A percentile compares a stretch with the other conserved stretches of the same genome.
These are phyloP conservation scores for Magnolia changhungtana DNA, from an alignment of 164 flowering plant species.

Conservation along the genomic window DNA sequence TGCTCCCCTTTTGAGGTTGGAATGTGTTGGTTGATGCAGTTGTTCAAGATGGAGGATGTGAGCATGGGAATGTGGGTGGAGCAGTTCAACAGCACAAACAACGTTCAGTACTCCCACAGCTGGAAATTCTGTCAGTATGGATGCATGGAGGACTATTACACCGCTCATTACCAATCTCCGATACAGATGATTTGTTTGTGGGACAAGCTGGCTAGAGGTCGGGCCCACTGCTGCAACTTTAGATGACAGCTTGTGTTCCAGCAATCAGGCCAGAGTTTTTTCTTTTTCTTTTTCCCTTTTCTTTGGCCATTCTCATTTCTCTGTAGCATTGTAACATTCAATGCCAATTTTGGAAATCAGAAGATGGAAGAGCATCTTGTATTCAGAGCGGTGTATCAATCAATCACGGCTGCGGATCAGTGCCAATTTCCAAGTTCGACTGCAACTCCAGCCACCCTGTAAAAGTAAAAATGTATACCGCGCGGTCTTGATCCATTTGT, in stretches of 20 bases:
- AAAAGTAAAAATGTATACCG: neutral
- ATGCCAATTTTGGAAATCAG: slow-evolving; percentile 11
- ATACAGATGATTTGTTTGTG: slow-evolving; percentile 94
- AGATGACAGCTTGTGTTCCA: slow-evolving; percentile 28
- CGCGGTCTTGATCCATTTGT: neutral
- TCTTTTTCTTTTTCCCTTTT: neutral
- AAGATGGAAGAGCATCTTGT: neutral
- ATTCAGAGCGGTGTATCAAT: neutral
- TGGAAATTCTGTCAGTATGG: slow-evolving; percentile 97
- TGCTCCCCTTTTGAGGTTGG: neutral
- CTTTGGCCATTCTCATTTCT: neutral
- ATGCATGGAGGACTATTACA: slow-evolving; percentile 76
- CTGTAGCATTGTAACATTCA: slow-evolving; percentile 14
- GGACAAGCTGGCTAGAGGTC: slow-evolving; percentile 73
- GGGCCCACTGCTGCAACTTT: slow-evolving; percentile 79
- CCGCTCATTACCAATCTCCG: slow-evolving; percentile 97
- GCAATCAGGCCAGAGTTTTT: neutral
- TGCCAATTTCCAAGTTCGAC: neutral
- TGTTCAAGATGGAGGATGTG: slow-evolving; percentile 98
- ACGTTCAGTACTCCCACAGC: slow-evolving; percentile 78
- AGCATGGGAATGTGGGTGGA: slow-evolving; percentile 99
- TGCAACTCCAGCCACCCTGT: neutral
- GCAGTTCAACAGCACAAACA: slow-evolving; percentile 64
- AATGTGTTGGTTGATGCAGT: slow-evolving; percentile 33
- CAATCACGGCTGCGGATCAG: neutral